Evolutionary conservation across 768 basidiomycete species (phyloP).

Genomic region (Trametes elegans): DNA sequence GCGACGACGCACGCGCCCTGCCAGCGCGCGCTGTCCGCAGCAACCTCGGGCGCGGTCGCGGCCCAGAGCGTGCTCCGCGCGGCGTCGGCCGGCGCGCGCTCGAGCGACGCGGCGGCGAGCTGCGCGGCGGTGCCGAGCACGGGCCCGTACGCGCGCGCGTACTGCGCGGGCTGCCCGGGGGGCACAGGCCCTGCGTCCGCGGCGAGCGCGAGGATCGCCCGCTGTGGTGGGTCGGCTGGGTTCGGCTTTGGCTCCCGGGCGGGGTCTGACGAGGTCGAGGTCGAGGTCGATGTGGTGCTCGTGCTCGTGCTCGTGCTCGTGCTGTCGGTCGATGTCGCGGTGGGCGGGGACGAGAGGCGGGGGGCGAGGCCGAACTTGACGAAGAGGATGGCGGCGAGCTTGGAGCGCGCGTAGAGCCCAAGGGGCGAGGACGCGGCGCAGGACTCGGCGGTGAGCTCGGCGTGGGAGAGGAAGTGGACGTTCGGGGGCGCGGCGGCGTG

Average conservation of each 20-base stretch:
- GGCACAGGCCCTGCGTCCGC: constrained; percentile 30
- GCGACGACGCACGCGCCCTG: constrained; percentile 30
- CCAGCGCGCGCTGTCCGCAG: constrained; percentile 19
- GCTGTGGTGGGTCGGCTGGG: background rate
- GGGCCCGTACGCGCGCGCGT: constrained; percentile 28
- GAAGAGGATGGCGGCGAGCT: constrained; percentile 41
- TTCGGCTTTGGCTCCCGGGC: background rate
- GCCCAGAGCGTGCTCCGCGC: constrained; percentile 32
- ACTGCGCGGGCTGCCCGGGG: constrained; percentile 29
- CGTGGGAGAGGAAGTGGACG: constrained; percentile 33
- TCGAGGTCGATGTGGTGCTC: too few species aligned
- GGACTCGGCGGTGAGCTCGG: constrained; percentile 35
- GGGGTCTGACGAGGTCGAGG: background rate
- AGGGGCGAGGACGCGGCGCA: constrained; percentile 27
- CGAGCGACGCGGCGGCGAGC: constrained; percentile 27
- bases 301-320: background rate
- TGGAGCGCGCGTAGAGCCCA: constrained; percentile 39
- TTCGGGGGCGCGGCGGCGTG: constrained; percentile 33
- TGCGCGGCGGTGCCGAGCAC: constrained; percentile 24
- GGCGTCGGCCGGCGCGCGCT: constrained; percentile 29
- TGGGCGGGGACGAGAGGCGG: constrained; percentile 1
- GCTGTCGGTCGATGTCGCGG: background rate
- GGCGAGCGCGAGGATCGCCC: constrained; percentile 27
- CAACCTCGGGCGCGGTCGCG: constrained; percentile 30
- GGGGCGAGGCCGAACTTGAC: constrained; percentile 30